Base-by-base conservation (phyloP, 2,329 filamentous ascomycete species). In the Neocatenulostroma microsporum region DNA sequence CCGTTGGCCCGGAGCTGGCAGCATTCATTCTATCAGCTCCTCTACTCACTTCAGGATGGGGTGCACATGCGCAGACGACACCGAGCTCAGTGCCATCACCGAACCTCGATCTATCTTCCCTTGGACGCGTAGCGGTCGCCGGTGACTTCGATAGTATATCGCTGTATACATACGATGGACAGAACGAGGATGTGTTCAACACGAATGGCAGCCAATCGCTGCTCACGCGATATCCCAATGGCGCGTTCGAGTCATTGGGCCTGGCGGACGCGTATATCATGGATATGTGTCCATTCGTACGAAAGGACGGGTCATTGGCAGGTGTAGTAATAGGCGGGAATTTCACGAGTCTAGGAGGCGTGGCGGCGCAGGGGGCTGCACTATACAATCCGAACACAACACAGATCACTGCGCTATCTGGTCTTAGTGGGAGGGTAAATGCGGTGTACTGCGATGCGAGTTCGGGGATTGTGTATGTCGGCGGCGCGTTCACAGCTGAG, bases 121-220 rank as follows among this genome's bases (percentile, higher is more conserved):
- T 98, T 23, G 91, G 91, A 40, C 78, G 83, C 51, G 80, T 95
- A 48, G 87, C 84, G 37, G 72, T 98, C 41, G 82, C 79, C 2
- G 91, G 91, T 51, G 81, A 95, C 62, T 98, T 94, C 59, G 78
- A 84, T 54, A 85, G 87, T 37, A 83, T 96, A 52, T 95, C 91
- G 10, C 68, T 95, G 24, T 96, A 91, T 66, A 70, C 88, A 56
- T 96, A 80, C 54, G 71, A 82, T 53, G 84, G 82, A 45, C 89
- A 98, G 60, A 80, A 70, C 40, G 77, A 89, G 60, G 68, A 71
- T 42, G 64, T 73, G 12, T 74, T 77, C 51, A 78, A 66, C 52
- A 76, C 73, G 41, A 87, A 94, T 68, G 85, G 84, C 57, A 85
- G 80, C 53, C 78, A 88, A 55, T 82, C 84, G 13, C 74, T 98